Conservation (phyloP, 768 basidiomycete species). For the Asterophora lycoperdoides region DNA sequence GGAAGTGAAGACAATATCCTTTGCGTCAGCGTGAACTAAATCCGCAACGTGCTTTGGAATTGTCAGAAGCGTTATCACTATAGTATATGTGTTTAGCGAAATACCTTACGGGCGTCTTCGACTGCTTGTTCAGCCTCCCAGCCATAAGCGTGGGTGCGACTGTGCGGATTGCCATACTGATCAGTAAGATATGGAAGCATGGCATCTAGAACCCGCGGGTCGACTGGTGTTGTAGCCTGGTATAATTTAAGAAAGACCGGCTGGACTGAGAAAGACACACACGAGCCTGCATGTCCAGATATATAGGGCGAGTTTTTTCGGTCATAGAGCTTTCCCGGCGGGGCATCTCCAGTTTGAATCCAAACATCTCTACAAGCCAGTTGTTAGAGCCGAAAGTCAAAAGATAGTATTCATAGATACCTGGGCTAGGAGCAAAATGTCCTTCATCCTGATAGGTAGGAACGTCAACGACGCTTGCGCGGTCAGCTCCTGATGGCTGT, state of each 20-base stretch:
- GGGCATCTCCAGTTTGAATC: slow-evolving; percentile 74
- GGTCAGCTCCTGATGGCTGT: slow-evolving; percentile 77
- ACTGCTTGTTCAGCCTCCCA: slow-evolving; percentile 98
- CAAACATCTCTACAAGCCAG: slow-evolving; percentile 70
- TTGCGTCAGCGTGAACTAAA: slow-evolving; percentile 89
- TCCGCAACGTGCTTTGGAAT: slow-evolving; percentile 74
- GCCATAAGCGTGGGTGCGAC: slow-evolving; percentile 96
- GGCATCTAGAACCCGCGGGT: slow-evolving; percentile 92
- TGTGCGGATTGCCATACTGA: slow-evolving; percentile 97
- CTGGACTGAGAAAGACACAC: neutral
- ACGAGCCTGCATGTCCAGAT: slow-evolving; percentile 93
- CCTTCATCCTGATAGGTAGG: slow-evolving; percentile 69
- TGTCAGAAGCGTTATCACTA: neutral
- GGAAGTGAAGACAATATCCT: slow-evolving; percentile 96
- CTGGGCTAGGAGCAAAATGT: slow-evolving; percentile 66
- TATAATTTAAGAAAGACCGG: slow-evolving; percentile 8
- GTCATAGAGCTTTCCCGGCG: slow-evolving; percentile 51
- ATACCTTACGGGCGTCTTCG: slow-evolving; percentile 84
- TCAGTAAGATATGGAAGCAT: slow-evolving; percentile 97
- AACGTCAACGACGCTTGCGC: slow-evolving; percentile 78
- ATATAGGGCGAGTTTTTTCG: slow-evolving; percentile 81
- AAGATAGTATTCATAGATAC: slow-evolving; percentile 32
- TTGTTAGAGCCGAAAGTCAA: neutral
- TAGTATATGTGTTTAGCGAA: slow-evolving; percentile 3
- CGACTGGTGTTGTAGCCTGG: slow-evolving; percentile 95